Evolutionary conservation across 805 yeast genomes (phyloP).

Genomic region (Yamadazyma sp.): DNA sequence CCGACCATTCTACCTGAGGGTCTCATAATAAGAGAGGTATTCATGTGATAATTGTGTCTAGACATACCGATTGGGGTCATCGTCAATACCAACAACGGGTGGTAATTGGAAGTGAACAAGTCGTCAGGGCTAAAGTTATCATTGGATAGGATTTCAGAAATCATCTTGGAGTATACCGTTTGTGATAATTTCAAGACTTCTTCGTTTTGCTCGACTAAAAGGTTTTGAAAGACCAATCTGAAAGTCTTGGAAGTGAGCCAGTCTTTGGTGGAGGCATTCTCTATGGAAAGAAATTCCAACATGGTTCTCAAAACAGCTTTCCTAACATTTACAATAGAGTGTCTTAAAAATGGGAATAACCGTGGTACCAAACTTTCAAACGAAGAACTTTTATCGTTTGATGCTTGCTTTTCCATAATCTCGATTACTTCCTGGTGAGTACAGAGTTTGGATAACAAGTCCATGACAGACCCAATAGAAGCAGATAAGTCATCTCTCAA

Average conservation of each 20-base stretch:
- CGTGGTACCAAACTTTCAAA: conserved; percentile 83
- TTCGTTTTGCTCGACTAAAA: conserved; percentile 83
- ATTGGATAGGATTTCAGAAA: conserved; percentile 44
- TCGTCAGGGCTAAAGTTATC: conserved; percentile 45
- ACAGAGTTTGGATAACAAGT: conserved; percentile 82
- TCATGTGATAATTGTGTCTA: conserved; percentile 84
- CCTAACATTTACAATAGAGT: conserved; percentile 88
- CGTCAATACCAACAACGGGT: conserved; percentile 61
- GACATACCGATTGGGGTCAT: conserved; percentile 96
- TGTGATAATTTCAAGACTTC: conserved; percentile 66
- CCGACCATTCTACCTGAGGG: conserved; percentile 63
- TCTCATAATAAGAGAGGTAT: conserved; percentile 65
- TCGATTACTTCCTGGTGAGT: conserved; percentile 75
- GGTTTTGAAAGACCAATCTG: conserved; percentile 80
- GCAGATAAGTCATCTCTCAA: conserved; percentile 91
- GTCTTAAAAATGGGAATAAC: conserved; percentile 88
- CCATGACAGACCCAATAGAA: conserved; percentile 95
- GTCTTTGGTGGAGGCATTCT: conserved; percentile 49
- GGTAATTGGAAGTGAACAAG: conserved; percentile 55
- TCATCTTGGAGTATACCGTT: conserved; percentile 56
- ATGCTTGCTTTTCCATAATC: conserved; percentile 63
- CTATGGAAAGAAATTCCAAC: conserved; percentile 65
- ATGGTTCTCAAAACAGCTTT: conserved; percentile 82
- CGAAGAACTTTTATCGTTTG: conserved; percentile 49
- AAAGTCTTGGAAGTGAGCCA: conserved; percentile 81